phyloP scores from a whole-genome alignment of 306 rosid species.

The Sesbania bispinosa region DNA sequence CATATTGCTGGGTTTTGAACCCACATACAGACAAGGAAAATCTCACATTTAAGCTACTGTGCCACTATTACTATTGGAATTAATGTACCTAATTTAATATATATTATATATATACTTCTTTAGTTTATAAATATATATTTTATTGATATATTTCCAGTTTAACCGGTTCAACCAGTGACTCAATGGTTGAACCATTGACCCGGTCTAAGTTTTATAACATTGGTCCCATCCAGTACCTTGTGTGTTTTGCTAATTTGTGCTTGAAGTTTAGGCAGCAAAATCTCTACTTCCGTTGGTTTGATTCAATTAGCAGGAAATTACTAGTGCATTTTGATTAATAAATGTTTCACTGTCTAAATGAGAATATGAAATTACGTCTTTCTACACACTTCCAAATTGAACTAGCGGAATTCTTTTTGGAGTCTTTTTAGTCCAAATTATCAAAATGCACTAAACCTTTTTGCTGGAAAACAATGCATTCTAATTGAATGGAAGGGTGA shows the following conservation, averaged over 20 bases:
- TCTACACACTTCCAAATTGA: slow-evolving; percentile 1
- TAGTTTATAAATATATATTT: no score
- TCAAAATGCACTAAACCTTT: not conserved
- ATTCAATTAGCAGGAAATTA: not conserved
- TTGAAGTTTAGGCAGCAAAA: not conserved
- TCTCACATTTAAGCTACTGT: no score
- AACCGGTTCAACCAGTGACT: no score
- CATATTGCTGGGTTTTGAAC: no score
- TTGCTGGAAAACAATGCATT: not conserved
- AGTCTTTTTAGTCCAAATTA: not conserved
- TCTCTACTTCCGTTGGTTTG: not conserved
- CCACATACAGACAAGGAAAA: no score
- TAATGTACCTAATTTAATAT: no score
- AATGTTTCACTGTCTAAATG: slow-evolving; percentile 1
- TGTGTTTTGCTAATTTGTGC: not conserved
- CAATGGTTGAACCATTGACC: no score
- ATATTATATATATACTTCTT: no score
- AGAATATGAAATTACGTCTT: slow-evolving; percentile 7
- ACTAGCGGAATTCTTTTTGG: not conserved
- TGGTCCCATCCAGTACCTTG: not conserved
- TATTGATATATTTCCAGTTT: no score
- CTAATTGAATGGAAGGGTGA: not conserved
- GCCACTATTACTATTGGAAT: no score
- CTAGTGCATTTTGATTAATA: not conserved
- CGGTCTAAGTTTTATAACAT: no score